A percentile compares a stretch with the other conserved stretches of the same genome.
Conservation (phyloP, 1,284 basidiomycete species). For the Exobasidium rhododendri region DNA sequence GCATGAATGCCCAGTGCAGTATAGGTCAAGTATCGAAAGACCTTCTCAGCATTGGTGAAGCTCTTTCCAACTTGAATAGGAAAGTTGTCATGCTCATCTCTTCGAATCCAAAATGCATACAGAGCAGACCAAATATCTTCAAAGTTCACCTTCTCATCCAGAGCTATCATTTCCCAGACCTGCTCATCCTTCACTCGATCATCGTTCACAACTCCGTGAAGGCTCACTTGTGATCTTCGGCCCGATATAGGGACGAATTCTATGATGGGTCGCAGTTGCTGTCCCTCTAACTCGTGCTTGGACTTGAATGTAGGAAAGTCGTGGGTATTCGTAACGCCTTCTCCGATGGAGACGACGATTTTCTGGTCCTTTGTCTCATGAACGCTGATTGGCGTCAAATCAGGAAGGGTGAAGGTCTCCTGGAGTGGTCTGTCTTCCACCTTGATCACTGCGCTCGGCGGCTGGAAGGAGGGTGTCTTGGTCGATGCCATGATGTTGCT, state of each 20-base stretch:
- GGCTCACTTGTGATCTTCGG: slow-evolving; percentile 14
- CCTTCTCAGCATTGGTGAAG: slow-evolving; percentile 1
- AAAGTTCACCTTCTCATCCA: background rate
- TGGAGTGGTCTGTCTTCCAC: slow-evolving; percentile 12
- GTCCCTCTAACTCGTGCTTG: slow-evolving; percentile 2
- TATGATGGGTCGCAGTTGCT: background rate
- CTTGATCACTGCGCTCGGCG: slow-evolving; percentile 11
- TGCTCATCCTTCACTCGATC: slow-evolving; percentile 21
- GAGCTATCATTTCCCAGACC: slow-evolving; percentile 22
- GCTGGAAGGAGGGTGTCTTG: slow-evolving; percentile 1
- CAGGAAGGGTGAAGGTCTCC: slow-evolving; percentile 13
- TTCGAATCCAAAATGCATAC: slow-evolving; percentile 32
- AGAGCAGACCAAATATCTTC: slow-evolving; percentile 23
- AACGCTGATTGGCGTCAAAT: slow-evolving; percentile 9
- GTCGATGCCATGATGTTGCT: slow-evolving; percentile 2
- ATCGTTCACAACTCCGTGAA: slow-evolving; percentile 29
- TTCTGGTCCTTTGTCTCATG: slow-evolving; percentile 4
- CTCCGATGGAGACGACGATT: slow-evolving; percentile 1
- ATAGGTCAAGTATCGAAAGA: slow-evolving; percentile 13
- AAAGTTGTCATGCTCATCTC: slow-evolving; percentile 22
- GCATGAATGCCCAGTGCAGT: slow-evolving; percentile 23
- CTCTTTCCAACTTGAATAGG: slow-evolving; percentile 15
- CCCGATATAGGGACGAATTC: slow-evolving; percentile 8
- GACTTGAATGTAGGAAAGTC: background rate
- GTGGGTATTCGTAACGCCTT: background rate